Evolutionary conservation across 768 basidiomycete genomes (phyloP), one percentile per base, ranked within the genome.

Genomic region (Psilocybe tampanensis): DNA sequence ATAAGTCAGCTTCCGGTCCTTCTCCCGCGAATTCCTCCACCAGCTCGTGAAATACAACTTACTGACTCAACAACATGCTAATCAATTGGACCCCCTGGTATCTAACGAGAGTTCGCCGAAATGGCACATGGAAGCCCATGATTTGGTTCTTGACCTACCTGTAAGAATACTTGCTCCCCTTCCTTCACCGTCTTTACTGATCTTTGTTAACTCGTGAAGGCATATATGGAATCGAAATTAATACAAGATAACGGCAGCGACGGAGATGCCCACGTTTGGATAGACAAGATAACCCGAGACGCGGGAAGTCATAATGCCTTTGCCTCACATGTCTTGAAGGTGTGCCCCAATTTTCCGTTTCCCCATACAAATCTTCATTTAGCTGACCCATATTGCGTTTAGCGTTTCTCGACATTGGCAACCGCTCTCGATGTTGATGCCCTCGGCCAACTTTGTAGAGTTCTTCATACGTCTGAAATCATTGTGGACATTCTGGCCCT

Each of bases 401-500:
- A 94, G 92, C 79, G 83, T 34, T 88, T 90, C 64, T 70, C 74
- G n/a, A 69, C 74, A 8, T 76, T 83, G 21, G 75, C 81, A 8
- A 73, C 73, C 24, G 71, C 79, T 18, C 72, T 81, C 33, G 89
- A 94, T 57, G 77, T 89, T 4, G 90, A 92, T 67, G 71, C 83
- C 15, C 73, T 93, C 41, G 84, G 90, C 50, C 82, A 84, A 62
- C 71, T 90, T n/a, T 90, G 87, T 68, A 86, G 82, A 67, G 68
- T 86, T 19, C 76, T 94, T 9, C 86, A 82, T 60, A 73, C 76
- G 13, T 77, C 84, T 52, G 84, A 86, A 58, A 68, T 70, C 21
- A 81, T 83, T 0, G 70, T 94, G 18, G 90, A 93, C 63, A 80
- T 90, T 44, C 62, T 93, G 43, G 81, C 89, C 8, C 71, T 93